phyloP scores from a whole-genome alignment of 2,329 filamentous ascomycete genomes.

The Cyphellophora attinorum region DNA sequence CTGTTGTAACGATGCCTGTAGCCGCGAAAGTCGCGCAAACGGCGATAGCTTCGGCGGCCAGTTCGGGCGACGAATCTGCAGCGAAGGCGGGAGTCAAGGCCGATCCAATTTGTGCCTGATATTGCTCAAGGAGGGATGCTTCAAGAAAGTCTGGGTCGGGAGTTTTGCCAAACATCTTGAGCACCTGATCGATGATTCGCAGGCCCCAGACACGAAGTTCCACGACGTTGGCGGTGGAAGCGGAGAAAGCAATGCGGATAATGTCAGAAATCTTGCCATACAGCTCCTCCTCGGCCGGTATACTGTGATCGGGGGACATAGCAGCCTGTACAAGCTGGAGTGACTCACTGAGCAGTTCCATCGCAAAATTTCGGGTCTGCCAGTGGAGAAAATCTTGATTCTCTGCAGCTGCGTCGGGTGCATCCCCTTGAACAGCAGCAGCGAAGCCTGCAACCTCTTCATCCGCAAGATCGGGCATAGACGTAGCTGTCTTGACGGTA shows the following conservation, averaged over 20 bases:
- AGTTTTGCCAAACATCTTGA: constrained; percentile 88
- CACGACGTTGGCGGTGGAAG: constrained; percentile 85
- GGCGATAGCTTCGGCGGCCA: constrained; percentile 91
- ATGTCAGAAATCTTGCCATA: constrained; percentile 84
- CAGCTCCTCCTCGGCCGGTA: constrained; percentile 65
- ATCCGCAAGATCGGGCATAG: constrained; percentile 73
- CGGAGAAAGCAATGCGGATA: constrained; percentile 93
- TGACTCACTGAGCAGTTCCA: constrained; percentile 78
- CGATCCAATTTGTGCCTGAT: constrained; percentile 96
- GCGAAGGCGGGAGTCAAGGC: constrained; percentile 94
- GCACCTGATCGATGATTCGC: constrained; percentile 83
- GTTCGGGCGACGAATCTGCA: constrained; percentile 85
- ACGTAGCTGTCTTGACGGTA: constrained; percentile 29
- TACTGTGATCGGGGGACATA: constrained; percentile 66
- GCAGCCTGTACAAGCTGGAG: constrained; percentile 71
- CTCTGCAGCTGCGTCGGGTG: constrained; percentile 36
- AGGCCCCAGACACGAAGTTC: constrained; percentile 84
- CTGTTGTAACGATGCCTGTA: constrained; percentile 91
- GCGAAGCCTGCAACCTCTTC: constrained; percentile 96
- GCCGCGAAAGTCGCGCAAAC: constrained; percentile 98
- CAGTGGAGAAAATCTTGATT: constrained; percentile 85
- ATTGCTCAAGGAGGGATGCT: constrained; percentile 90
- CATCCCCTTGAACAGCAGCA: constrained; percentile 52
- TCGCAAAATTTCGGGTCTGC: constrained; percentile 91
- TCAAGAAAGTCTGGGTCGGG: constrained; percentile 97